These are phyloP conservation scores for Bruguiera hainesii DNA, from an alignment of 441 rosid species.

Conservation along the genomic window DNA sequence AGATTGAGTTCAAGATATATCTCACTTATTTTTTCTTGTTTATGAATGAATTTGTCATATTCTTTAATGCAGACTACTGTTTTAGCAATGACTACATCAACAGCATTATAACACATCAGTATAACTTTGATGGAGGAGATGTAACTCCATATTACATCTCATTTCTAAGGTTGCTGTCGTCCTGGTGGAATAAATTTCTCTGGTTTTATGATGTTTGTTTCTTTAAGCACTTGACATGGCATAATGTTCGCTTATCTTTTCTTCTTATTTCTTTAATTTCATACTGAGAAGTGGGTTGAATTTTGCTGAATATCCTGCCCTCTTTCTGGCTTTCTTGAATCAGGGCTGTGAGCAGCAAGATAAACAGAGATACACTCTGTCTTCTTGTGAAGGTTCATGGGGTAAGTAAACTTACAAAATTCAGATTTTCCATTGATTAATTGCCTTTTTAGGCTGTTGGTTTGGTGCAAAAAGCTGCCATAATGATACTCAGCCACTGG, in stretches of 20 bases:
- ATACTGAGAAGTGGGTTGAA: neutral
- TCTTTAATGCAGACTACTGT: constrained; percentile 55
- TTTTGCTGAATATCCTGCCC: constrained; percentile 11
- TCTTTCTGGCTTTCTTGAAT: constrained; percentile 20
- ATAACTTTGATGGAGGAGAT: constrained; percentile 54
- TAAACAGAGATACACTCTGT: constrained; percentile 62
- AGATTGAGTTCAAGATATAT: neutral
- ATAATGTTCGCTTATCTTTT: no score
- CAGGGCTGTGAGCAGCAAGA: constrained; percentile 74
- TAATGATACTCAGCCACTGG: no score
- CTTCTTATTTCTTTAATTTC: constrained; percentile 5
- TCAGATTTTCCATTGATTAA: neutral
- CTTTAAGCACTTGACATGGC: neutral
- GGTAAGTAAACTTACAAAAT: constrained; percentile 39
- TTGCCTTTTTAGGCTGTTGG: neutral
- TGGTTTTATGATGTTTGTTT: neutral
- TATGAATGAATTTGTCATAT: constrained; percentile 13
- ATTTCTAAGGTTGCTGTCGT: constrained; percentile 50
- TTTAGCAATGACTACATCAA: constrained; percentile 69
- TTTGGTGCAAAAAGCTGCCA: no score
- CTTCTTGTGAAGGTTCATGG: constrained; percentile 63
- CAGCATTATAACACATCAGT: constrained; percentile 51
- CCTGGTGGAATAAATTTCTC: neutral
- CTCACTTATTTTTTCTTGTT: neutral
- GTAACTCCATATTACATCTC: constrained; percentile 58